A percentile compares a stretch with the other conserved stretches of the same genome.
Evolutionary conservation across 768 basidiomycete genomes (phyloP).

Genomic region (Dacryopinax primogenitus): DNA sequence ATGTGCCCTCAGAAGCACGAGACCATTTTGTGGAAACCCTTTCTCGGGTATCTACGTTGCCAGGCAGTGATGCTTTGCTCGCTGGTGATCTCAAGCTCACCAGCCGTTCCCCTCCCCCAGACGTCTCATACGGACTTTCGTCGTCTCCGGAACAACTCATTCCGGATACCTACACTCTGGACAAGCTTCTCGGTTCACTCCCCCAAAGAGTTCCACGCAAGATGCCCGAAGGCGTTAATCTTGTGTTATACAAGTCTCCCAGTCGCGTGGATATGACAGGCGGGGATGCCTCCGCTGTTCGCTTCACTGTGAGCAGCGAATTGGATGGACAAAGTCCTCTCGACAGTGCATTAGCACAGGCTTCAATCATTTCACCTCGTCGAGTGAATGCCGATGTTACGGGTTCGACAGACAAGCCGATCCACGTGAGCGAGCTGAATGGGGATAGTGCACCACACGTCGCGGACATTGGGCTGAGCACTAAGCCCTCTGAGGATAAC

Average conservation of each 20-base stretch:
- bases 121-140: neutral
- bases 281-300: constrained; percentile 40
- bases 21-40: neutral
- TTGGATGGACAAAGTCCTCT: constrained; percentile 33
- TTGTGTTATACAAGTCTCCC: neutral
- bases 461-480: neutral
- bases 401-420: neutral
- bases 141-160: neutral
- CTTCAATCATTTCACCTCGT: neutral
- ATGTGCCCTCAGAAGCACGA: neutral
- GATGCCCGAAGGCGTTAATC: constrained; percentile 6
- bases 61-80: neutral
- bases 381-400: neutral
- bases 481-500: neutral
- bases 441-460: neutral
- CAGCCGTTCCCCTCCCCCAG: neutral
- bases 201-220: neutral
- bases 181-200: neutral
- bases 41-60: neutral
- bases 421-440: neutral
- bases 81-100: neutral
- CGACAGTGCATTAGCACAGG: constrained; percentile 2
- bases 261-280: constrained; percentile 30
- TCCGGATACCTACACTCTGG: neutral
- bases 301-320: constrained; percentile 71